phyloP scores from a whole-genome alignment of 2,329 filamentous ascomycete genomes.

The Ophiostoma populinum region DNA sequence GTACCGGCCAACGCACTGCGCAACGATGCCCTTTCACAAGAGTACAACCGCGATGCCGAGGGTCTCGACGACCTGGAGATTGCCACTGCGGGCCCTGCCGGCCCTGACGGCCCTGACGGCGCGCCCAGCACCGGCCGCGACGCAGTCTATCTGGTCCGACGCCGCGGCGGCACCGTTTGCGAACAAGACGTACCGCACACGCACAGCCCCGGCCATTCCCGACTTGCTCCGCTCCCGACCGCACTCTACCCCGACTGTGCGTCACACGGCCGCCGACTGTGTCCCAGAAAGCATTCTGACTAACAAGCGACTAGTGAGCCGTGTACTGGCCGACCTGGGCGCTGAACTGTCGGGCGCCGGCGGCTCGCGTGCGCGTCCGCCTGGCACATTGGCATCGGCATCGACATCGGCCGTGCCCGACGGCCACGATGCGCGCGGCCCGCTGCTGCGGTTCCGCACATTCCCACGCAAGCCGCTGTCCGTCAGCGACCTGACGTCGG shows the following conservation, averaged over 20 bases:
- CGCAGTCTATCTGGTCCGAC: neutral
- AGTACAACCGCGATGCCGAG: neutral
- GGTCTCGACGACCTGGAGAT: neutral
- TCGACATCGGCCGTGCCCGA: too few relatives aligned
- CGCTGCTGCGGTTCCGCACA: slow-evolving; percentile 62
- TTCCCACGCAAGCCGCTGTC: slow-evolving; percentile 64
- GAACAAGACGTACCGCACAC: neutral
- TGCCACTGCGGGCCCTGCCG: too few relatives aligned
- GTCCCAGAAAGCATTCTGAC: slow-evolving; percentile 34
- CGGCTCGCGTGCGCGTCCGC: too few relatives aligned
- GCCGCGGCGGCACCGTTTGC: too few relatives aligned
- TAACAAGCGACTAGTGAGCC: slow-evolving; percentile 25
- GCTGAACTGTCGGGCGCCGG: too few relatives aligned
- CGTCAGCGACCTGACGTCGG: slow-evolving; percentile 75
- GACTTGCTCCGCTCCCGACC: slow-evolving; percentile 1
- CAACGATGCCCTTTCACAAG: slow-evolving; percentile 3
- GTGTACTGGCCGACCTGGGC: too few relatives aligned
- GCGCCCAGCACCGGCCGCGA: too few relatives aligned
- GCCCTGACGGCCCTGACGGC: neutral
- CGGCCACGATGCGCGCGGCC: slow-evolving; percentile 24
- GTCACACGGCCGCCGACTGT: slow-evolving; percentile 42
- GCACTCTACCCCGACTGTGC: slow-evolving; percentile 36
- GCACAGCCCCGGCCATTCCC: neutral
- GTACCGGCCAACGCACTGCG: neutral
- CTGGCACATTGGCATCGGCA: too few relatives aligned